Evolutionary conservation across 2,329 filamentous ascomycete genomes (phyloP), one percentile per base, ranked within the genome.

Genomic region (Aspergillus transmontanensis): DNA sequence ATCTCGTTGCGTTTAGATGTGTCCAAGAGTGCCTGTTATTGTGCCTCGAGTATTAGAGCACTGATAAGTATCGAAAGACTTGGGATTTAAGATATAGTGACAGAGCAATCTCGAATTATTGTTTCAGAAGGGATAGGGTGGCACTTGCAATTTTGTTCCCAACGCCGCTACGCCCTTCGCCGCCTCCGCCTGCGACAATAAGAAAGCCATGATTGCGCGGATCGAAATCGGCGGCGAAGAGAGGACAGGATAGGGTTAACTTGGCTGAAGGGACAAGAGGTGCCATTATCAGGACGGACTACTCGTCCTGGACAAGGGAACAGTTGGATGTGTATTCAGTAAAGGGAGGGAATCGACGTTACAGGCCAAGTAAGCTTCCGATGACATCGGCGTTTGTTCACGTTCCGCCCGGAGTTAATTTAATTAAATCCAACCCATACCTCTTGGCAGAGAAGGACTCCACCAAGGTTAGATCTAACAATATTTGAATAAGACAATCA

Each of bases 221-320:
- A 74, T 96, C 93, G 78, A 96, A 97, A 74, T 93, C 93, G 76
- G 93, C 91, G 61, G 90, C 88, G 78, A 93, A 97, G 63, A 96
- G 86, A 56, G 94, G 94, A 78, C 94, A 97, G 62, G 88, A 87
- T 68, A 96, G 86, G 61, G 87, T 87, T 69, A 88, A 82, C 76
- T 88, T 90, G 64, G 90, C 85, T 4, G 78, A 78, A 45, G 75
- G 64, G 54, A 79, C 71, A 26, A 69, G 68, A n/a, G 78, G 77
- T 63, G 79, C 78, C 79, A 80, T 80, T 30, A 46, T 70, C 57
- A 39, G 58, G 56, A 60, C 58, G 41, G 32, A 45, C 11, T 57
- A 26, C n/a, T 34, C 55, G 45, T 54, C 58, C 56, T 36, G 58
- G 55, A 32, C 36, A 50, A 32, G 57, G 30, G 57, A 54, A 57